Percentiles rank a stretch among this genome's conserved stretches.
phyloP scores from a whole-genome alignment of 169 alveolate species.

The Eimeria sp. region DNA sequence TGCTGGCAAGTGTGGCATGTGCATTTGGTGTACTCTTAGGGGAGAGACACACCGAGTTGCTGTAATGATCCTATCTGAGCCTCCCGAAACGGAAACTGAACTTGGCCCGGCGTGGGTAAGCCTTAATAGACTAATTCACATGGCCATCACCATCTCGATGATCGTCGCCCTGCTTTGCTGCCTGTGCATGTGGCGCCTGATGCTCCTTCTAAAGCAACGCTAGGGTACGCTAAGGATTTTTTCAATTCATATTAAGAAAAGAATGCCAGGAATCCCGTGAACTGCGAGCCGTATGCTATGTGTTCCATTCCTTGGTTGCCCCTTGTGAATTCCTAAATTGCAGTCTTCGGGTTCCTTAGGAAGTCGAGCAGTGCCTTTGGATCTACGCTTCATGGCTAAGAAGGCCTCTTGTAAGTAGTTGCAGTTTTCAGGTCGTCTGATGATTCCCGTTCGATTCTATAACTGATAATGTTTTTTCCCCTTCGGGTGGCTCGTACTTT shows the following conservation, averaged over 20 bases:
- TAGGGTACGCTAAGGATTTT: not conserved
- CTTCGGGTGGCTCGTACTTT: not conserved
- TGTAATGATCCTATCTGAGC: slow-evolving; percentile 70
- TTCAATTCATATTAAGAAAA: not conserved
- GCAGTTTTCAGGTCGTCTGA: not conserved
- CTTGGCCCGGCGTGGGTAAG: slow-evolving; percentile 30
- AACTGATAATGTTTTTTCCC: not conserved
- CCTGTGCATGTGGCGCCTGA: slow-evolving; percentile 81
- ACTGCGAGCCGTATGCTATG: not conserved
- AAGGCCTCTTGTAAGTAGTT: not conserved
- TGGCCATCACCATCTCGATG: slow-evolving; percentile 75
- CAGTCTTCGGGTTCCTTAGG: not conserved
- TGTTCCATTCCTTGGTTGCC: not conserved
- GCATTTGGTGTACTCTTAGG: slow-evolving; percentile 9
- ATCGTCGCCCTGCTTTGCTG: slow-evolving; percentile 74
- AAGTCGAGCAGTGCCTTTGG: not conserved
- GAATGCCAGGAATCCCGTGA: not conserved
- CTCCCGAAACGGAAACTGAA: slow-evolving; percentile 68
- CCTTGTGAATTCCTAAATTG: not conserved
- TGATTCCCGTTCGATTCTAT: not conserved
- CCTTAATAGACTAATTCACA: slow-evolving; percentile 49
- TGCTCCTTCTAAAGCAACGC: slow-evolving; percentile 71
- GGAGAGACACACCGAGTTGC: slow-evolving; percentile 73
- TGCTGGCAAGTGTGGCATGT: not conserved
- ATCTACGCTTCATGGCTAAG: not conserved